Evolutionary conservation across 1,284 basidiomycete species (phyloP).

Genomic region (Singerocomus inundabilis): DNA sequence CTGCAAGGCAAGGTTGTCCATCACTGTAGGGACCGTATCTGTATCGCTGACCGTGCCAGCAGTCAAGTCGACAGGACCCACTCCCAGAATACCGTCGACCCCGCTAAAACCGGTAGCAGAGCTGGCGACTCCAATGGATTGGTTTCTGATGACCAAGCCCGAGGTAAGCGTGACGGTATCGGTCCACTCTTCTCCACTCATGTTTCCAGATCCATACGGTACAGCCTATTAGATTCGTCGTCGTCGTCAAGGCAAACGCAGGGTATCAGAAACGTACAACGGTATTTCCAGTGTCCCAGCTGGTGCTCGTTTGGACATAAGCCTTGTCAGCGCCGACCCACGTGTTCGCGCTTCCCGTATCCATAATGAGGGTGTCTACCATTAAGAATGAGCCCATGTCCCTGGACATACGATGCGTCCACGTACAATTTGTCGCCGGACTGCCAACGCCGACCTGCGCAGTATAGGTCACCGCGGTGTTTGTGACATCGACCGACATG

Average conservation of each 20-base stretch:
- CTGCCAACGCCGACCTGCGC: slow-evolving; percentile 42
- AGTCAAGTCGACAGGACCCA: no score
- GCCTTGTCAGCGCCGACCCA: background rate
- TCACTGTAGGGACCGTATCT: background rate
- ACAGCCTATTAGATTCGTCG: no score
- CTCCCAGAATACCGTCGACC: no score
- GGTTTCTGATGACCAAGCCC: no score
- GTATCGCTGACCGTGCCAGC: no score
- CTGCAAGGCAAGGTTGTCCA: background rate
- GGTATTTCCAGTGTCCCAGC: background rate
- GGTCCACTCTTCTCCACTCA: no score
- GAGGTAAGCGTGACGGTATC: no score
- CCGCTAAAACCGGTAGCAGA: no score
- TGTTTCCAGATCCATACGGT: no score
- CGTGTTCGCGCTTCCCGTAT: no score
- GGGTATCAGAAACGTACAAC: background rate
- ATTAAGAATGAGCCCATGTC: background rate
- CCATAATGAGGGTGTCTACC: no score
- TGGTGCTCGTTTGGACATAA: background rate
- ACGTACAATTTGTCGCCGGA: slow-evolving; percentile 42
- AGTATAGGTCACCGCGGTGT: slow-evolving; percentile 33
- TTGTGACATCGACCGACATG: slow-evolving; percentile 6
- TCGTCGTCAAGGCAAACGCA: background rate
- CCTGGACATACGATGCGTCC: background rate
- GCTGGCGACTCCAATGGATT: no score